Base-by-base conservation (phyloP, 2,329 filamentous ascomycete genomes). In the Fonsecaea pedrosoi region DNA sequence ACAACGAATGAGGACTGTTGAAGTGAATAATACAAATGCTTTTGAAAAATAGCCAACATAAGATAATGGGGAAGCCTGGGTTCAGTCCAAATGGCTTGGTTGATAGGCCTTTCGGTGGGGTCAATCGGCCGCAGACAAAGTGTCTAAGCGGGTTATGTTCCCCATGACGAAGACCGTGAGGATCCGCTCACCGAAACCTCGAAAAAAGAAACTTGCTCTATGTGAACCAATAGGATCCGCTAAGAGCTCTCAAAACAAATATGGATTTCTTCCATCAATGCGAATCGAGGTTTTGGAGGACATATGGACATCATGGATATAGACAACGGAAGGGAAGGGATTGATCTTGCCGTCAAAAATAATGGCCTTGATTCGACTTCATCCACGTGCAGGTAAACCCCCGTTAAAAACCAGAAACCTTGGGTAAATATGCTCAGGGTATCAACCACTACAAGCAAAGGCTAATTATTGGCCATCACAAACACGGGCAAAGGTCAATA, bases 21-120 rank as follows among this genome's bases (percentile, higher is more conserved):
- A 21, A 50, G 45, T 50, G 45, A 50, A 50, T 50, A 50, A 50
- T 25, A 50, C 12, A 50, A 50, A 50, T 25, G 9, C 18, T 50
- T 50, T 50, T 21, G 12, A 21, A 9, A 50, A 50, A 25, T 50
- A 50, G 18, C 18, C 8, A 25, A 21, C 9, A 50, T 25, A 21
- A 25, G 45, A 50, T 25, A 25, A 25, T 50, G 18, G 45, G 18
- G 18, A 25, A 50, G 2, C 18, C 18, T 10, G 25, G 45, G 18
- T 12, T 50, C 21, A 50, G 1, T 21, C 18, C 45, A 50, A 25
- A 25, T 3, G 45, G 3, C 1, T 50, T 10, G 45, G 18, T 25
- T 25, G 45, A 25, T 50, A 25, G 45, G 18, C 18, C 5, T 25
- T 18, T 25, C 25, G 18, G 7, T 50, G 45, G 45, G 18, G 5